phyloP scores from a whole-genome alignment of 441 rosid species.

The Mallotus repandus region DNA sequence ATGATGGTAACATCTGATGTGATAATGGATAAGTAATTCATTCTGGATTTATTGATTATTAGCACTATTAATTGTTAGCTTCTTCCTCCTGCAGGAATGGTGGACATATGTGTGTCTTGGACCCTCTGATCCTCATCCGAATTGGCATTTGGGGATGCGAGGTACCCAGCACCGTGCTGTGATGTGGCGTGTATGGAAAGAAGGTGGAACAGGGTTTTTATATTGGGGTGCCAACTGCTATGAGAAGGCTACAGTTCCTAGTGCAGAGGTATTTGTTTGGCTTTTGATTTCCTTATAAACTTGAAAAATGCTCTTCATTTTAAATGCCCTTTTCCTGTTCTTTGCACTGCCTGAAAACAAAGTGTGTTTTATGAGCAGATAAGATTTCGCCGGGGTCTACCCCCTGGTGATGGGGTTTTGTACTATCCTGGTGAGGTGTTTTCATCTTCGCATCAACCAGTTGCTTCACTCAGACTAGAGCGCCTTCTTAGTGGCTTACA shows the following conservation, averaged over 20 bases:
- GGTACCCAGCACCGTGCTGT: constrained; percentile 98
- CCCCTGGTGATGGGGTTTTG: constrained; percentile 93
- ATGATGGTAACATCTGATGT: background rate
- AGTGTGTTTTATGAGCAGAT: constrained; percentile 43
- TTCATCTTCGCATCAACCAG: constrained; percentile 76
- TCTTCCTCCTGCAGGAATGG: constrained; percentile 66
- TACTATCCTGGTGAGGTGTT: constrained; percentile 92
- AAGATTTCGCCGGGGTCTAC: constrained; percentile 83
- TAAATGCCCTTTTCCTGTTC: background rate
- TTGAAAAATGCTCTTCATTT: constrained; percentile 2
- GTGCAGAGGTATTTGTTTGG: constrained; percentile 74
- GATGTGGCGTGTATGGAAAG: constrained; percentile 99
- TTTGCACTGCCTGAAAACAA: background rate
- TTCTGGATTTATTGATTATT: background rate
- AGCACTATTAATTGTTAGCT: constrained; percentile 16
- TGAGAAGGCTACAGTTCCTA: constrained; percentile 84
- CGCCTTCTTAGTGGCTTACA: constrained; percentile 92
- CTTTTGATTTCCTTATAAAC: constrained; percentile 3
- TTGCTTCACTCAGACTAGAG: constrained; percentile 85
- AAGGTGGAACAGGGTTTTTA: constrained; percentile 92
- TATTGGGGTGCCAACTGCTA: constrained; percentile 99
- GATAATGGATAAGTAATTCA: background rate
- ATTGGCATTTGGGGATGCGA: constrained; percentile 97
- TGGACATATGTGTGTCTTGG: constrained; percentile 98
- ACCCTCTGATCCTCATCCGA: constrained; percentile 97